phyloP scores from a whole-genome alignment of 768 basidiomycete species.

The Mycena galericulata region DNA sequence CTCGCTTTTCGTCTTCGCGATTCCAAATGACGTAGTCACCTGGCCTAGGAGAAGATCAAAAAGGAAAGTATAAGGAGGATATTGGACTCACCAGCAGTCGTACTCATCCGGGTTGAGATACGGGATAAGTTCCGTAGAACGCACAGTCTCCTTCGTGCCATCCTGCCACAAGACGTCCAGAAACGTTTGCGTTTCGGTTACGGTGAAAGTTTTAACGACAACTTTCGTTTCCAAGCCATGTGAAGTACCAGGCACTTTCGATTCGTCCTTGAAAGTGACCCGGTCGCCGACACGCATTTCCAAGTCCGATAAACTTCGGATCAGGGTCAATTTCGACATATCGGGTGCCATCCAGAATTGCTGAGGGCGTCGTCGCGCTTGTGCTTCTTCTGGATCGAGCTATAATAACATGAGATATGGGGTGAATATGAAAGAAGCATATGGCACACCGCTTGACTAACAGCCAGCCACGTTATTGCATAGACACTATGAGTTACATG shows the following conservation, averaged over 20 bases:
- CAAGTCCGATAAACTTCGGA: constrained; percentile 69
- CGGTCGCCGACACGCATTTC: constrained; percentile 83
- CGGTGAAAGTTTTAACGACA: constrained; percentile 66
- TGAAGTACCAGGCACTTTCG: constrained; percentile 63
- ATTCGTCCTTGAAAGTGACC: constrained; percentile 66
- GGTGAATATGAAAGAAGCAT: constrained; percentile 1
- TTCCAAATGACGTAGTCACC: constrained; percentile 92
- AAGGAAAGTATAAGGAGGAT: background rate
- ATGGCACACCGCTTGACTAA: constrained; percentile 82
- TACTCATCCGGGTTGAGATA: constrained; percentile 92
- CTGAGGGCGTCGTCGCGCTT: constrained; percentile 71
- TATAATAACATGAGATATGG: constrained; percentile 44
- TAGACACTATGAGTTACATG: constrained; percentile 81
- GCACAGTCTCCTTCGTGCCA: constrained; percentile 72
- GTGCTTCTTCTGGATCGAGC: constrained; percentile 71
- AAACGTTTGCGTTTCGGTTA: constrained; percentile 77
- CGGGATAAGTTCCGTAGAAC: constrained; percentile 77
- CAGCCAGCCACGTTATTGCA: constrained; percentile 87
- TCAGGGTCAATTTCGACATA: constrained; percentile 70
- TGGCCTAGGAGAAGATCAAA: constrained; percentile 65
- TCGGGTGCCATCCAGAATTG: constrained; percentile 81
- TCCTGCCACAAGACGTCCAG: constrained; percentile 91
- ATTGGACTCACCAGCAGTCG: constrained; percentile 79
- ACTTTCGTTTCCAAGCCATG: constrained; percentile 67
- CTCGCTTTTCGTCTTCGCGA: constrained; percentile 72